Evolutionary conservation across 257 asterid genomes (phyloP).

Genomic region (Solanum pimpinellifolium): DNA sequence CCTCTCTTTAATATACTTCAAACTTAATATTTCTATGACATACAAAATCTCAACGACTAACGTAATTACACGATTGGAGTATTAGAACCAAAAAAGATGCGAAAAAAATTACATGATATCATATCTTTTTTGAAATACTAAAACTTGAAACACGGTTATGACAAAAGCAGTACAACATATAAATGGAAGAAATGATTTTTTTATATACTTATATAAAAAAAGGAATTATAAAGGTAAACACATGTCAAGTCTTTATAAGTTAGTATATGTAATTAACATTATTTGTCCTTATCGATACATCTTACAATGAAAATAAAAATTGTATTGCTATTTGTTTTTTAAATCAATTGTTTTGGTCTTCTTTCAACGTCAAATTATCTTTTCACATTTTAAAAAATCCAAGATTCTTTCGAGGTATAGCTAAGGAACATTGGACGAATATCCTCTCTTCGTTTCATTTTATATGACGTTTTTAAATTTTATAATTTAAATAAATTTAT

Average conservation of each 20-base stretch:
- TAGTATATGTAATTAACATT: neutral
- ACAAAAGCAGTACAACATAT: neutral
- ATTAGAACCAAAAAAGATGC: neutral
- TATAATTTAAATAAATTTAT: no score
- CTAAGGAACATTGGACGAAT: neutral
- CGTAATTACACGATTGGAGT: neutral
- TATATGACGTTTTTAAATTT: no score
- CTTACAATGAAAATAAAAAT: neutral
- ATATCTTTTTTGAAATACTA: neutral
- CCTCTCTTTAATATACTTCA: neutral
- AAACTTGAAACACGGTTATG: neutral
- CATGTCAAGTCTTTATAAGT: neutral
- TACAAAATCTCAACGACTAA: no score
- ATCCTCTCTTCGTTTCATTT: no score
- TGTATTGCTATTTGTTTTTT: neutral
- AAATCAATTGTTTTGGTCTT: neutral
- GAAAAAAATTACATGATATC: neutral
- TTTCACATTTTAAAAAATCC: neutral
- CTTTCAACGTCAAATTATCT: neutral
- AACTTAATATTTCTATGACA: neutral
- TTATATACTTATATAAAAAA: neutral
- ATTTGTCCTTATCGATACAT: neutral
- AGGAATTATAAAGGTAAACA: neutral
- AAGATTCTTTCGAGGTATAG: neutral
- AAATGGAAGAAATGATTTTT: neutral